Conservation (phyloP, 1,139 yeast species). For the Pichia sp. region DNA sequence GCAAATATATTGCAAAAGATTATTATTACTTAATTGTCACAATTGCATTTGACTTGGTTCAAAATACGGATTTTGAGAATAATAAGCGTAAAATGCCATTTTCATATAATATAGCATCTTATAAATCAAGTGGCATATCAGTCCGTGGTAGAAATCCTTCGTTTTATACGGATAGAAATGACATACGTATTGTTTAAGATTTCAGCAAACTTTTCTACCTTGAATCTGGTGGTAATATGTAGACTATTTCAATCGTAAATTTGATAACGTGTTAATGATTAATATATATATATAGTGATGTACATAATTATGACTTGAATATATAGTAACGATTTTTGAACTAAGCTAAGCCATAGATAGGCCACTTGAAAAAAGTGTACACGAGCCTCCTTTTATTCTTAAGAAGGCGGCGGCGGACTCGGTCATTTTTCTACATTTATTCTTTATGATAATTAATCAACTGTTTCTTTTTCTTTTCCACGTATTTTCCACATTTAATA, state of each 20-base stretch:
- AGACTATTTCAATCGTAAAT: no score
- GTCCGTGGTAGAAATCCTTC: slow-evolving; percentile 64
- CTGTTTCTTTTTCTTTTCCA: neutral
- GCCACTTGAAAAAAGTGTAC: no score
- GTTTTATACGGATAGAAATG: slow-evolving; percentile 52
- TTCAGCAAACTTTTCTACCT: neutral
- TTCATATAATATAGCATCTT: slow-evolving; percentile 9
- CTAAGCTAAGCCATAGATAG: no score
- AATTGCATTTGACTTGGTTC: slow-evolving; percentile 29
- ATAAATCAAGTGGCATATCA: slow-evolving; percentile 43
- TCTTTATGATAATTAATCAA: no score
- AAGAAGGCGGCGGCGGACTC: neutral
- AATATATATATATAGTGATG: no score
- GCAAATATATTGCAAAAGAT: slow-evolving; percentile 47
- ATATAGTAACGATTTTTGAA: no score
- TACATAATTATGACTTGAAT: no score
- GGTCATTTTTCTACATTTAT: neutral
- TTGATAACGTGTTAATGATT: no score
- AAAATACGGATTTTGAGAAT: slow-evolving; percentile 10
- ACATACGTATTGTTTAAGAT: slow-evolving; percentile 30
- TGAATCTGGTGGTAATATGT: neutral
- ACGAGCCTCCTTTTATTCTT: neutral
- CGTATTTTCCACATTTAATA: neutral
- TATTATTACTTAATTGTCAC: slow-evolving; percentile 46
- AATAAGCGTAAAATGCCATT: slow-evolving; percentile 6